Evolutionary conservation across 495 filamentous ascomycete species (phyloP).

Genomic region (Elasticomyces elasticus): DNA sequence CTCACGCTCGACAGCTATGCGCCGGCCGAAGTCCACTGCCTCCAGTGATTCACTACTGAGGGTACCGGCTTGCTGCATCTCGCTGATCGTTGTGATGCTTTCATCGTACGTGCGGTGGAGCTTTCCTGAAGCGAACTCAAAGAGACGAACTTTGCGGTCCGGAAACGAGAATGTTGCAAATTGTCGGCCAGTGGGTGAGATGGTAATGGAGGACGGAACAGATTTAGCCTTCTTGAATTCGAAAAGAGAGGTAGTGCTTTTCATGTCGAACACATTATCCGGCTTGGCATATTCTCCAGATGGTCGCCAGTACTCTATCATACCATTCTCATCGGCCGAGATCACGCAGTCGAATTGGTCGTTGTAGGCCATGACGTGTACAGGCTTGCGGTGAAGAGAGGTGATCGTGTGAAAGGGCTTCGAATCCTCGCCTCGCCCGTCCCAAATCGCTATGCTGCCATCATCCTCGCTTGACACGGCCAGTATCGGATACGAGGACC

Average conservation of each 20-base stretch:
- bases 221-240: conserved; percentile 93
- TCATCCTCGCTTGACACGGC: conserved; percentile 78
- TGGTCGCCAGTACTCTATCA: conserved; percentile 95
- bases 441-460: conserved; percentile 67
- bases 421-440: conserved; percentile 74
- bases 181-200: conserved; percentile 73
- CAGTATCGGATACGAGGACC: conserved; percentile 75
- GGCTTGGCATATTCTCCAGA: conserved; percentile 77
- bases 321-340: conserved; percentile 79
- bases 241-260: conserved; percentile 86
- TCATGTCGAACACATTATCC: conserved; percentile 79
- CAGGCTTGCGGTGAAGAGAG: conserved; percentile 64
- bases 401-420: conserved; percentile 63
- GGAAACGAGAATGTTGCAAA: conserved; percentile 90
- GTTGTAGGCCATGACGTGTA: conserved; percentile 82
- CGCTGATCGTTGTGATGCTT: conserved; percentile 70
- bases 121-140: conserved; percentile 83
- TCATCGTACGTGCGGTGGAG: conserved; percentile 91
- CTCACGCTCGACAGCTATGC: conserved; percentile 79
- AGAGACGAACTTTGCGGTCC: conserved; percentile 82
- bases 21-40: conserved; percentile 81
- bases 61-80: conserved; percentile 91
- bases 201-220: conserved; percentile 67
- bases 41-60: conserved; percentile 61
- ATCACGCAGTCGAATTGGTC: conserved; percentile 79